Conservation (phyloP, 139 green algal species). For the Volvox africanus region DNA sequence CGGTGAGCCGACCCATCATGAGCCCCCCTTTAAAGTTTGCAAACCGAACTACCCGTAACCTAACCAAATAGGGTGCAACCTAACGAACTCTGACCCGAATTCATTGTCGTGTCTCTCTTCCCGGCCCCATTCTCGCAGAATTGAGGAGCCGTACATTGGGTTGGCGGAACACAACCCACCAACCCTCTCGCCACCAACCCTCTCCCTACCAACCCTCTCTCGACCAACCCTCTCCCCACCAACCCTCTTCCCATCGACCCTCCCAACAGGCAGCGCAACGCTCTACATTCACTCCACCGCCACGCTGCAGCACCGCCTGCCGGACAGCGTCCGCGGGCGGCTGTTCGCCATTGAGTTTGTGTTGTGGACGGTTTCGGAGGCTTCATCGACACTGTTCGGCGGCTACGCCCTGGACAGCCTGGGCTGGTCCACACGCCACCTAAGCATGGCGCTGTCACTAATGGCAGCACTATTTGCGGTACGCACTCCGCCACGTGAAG, state of each 20-base stretch:
- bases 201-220: neutral
- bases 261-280: neutral
- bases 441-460: neutral
- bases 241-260: neutral
- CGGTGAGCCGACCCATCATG: neutral
- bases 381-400: neutral
- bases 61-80: too few species aligned
- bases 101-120: too few species aligned
- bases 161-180: too few species aligned
- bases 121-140: too few species aligned
- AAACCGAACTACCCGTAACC: too few species aligned
- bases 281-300: neutral
- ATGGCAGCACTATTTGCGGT: neutral
- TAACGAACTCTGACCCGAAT: too few species aligned
- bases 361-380: conserved; percentile 24
- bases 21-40: too few species aligned
- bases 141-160: too few species aligned
- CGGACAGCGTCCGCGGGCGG: conserved; percentile 1
- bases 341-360: conserved; percentile 31
- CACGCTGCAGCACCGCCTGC: conserved; percentile 27
- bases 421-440: conserved; percentile 15
- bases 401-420: conserved; percentile 19
- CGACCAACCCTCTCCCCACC: neutral
- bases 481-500: neutral
- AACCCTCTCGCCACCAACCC: neutral